Percentiles rank a stretch among this genome's conserved stretches.
phyloP scores from a whole-genome alignment of 768 basidiomycete genomes.

The Suillus plorans region DNA sequence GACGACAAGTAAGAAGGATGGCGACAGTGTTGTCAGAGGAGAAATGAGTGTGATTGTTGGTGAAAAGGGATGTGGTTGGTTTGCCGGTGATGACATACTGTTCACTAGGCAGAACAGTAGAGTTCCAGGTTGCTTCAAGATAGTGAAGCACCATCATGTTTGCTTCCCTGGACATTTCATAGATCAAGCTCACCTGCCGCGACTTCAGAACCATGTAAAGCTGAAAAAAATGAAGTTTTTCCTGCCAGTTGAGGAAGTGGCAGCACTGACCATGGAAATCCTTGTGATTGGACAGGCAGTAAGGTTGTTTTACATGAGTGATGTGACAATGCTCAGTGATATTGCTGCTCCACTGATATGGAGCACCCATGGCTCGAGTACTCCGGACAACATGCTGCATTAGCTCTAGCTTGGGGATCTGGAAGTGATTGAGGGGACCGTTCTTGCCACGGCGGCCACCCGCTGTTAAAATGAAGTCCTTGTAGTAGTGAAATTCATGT shows the following conservation, averaged over 20 bases:
- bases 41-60: background rate
- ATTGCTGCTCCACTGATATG: no score
- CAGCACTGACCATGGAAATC: conserved; percentile 11
- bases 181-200: background rate
- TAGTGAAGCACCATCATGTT: background rate
- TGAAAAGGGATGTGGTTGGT: conserved; percentile 6
- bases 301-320: conserved; percentile 6
- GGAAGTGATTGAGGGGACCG: conserved; percentile 9
- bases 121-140: conserved; percentile 4
- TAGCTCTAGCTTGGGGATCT: conserved; percentile 4
- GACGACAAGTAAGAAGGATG: conserved; percentile 1
- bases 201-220: conserved; percentile 11
- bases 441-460: no score
- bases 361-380: conserved; percentile 28
- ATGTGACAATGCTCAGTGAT: conserved; percentile 15
- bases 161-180: conserved; percentile 8
- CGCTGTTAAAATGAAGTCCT: no score
- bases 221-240: conserved; percentile 10
- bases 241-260: conserved; percentile 8
- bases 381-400: conserved; percentile 10
- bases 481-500: no score
- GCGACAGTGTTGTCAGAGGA: background rate
- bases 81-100: background rate
- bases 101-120: conserved; percentile 1
- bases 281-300: background rate